phyloP scores from a whole-genome alignment of 805 yeast genomes.

The Sungouiella thailandica region DNA sequence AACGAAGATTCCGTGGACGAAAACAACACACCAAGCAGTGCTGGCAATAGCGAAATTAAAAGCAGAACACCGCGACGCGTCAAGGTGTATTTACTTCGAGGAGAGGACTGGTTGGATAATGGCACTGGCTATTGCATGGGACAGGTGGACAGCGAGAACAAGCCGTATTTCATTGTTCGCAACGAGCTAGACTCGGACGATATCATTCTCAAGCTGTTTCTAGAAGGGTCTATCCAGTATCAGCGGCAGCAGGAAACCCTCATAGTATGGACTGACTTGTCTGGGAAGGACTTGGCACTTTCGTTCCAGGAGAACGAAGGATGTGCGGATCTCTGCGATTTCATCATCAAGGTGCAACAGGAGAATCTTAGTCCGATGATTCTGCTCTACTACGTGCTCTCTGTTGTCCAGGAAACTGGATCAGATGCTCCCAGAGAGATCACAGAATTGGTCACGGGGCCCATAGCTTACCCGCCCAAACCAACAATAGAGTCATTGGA shows the following conservation, averaged over 20 bases:
- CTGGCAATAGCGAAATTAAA: no score
- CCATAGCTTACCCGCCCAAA: constrained; percentile 58
- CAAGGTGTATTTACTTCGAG: constrained; percentile 79
- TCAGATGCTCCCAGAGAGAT: constrained; percentile 38
- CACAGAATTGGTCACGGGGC: constrained; percentile 78
- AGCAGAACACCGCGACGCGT: constrained; percentile 62
- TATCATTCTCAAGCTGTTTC: constrained; percentile 54
- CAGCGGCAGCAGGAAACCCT: constrained; percentile 93
- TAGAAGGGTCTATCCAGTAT: constrained; percentile 76
- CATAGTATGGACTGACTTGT: constrained; percentile 88
- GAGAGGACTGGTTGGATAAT: constrained; percentile 83
- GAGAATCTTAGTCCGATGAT: constrained; percentile 54
- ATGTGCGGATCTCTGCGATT: constrained; percentile 78
- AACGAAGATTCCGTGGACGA: no score
- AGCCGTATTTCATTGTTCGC: constrained; percentile 64
- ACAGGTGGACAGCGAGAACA: constrained; percentile 33
- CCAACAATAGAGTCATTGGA: constrained; percentile 50
- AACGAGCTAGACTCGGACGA: constrained; percentile 62
- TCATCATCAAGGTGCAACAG: constrained; percentile 64
- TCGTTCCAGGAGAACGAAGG: constrained; percentile 92
- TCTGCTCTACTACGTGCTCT: constrained; percentile 58
- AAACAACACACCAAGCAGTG: no score
- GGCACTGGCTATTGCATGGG: constrained; percentile 93
- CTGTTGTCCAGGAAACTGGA: constrained; percentile 18
- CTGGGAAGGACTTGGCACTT: constrained; percentile 72